Evolutionary conservation across 177 flowering plant species (phyloP).

Genomic region (Tripterygium wilfordii): DNA sequence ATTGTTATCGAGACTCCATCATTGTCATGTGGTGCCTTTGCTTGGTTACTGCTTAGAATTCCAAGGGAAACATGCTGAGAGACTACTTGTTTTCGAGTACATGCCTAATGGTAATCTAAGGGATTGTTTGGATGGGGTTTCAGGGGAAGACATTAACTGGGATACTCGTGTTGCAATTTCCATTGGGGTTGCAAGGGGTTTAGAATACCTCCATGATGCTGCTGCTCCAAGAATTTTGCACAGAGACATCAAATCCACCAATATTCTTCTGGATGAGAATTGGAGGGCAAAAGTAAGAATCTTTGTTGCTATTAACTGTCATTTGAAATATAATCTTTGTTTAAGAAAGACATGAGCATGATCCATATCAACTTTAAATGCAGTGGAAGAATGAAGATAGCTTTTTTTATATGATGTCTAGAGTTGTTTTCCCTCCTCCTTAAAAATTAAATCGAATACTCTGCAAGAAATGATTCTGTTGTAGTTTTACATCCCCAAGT

Average conservation of each 20-base stretch:
- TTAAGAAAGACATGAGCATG: too few species aligned
- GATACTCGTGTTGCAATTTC: slow-evolving; percentile 77
- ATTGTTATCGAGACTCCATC: slow-evolving; percentile 81
- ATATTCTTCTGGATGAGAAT: slow-evolving; percentile 86
- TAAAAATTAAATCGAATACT: not conserved
- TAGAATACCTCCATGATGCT: slow-evolving; percentile 97
- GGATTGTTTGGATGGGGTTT: slow-evolving; percentile 62
- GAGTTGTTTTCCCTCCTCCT: too few species aligned
- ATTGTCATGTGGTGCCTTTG: slow-evolving; percentile 89
- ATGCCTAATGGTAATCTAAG: slow-evolving; percentile 89
- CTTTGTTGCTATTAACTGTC: not conserved
- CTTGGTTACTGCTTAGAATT: slow-evolving; percentile 83
- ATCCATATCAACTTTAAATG: too few species aligned
- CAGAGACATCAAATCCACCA: slow-evolving; percentile 97
- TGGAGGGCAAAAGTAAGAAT: slow-evolving; percentile 74
- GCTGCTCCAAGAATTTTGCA: slow-evolving; percentile 97
- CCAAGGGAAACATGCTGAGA: slow-evolving; percentile 64
- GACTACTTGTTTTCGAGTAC: slow-evolving; percentile 84
- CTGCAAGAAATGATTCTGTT: not conserved
- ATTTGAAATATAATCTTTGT: too few species aligned
- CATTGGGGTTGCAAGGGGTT: slow-evolving; percentile 92
- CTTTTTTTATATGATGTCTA: too few species aligned
- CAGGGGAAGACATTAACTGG: slow-evolving; percentile 67
- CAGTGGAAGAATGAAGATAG: too few species aligned
- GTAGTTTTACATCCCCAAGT: not conserved